A percentile compares a stretch with the other conserved stretches of the same genome.
phyloP scores from a whole-genome alignment of 306 rosid species.

The Macrotyloma uniflorum region DNA sequence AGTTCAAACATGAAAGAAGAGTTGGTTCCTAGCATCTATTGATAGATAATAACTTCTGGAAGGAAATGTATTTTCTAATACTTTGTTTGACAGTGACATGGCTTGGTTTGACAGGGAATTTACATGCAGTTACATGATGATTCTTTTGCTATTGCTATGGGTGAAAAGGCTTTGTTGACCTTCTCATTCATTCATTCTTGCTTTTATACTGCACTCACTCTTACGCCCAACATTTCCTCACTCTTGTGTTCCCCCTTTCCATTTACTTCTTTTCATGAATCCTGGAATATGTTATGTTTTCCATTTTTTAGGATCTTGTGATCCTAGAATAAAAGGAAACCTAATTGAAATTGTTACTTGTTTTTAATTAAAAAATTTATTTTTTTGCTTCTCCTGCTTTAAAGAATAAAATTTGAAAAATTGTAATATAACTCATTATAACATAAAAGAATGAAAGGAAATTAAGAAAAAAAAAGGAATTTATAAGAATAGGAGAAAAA shows the following conservation, averaged over 20 bases:
- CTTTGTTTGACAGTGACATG: constrained; percentile 4
- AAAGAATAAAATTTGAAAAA: too few species aligned
- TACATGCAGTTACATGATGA: constrained; percentile 7
- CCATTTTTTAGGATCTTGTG: background rate
- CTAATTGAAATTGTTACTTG: too few species aligned
- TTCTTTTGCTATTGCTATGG: constrained; percentile 32
- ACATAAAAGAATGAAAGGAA: too few species aligned
- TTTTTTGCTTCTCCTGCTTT: too few species aligned
- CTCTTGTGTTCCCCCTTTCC: background rate
- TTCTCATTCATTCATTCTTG: background rate
- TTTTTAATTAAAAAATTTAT: too few species aligned
- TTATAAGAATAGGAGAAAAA: too few species aligned
- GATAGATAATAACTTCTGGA: constrained; percentile 16
- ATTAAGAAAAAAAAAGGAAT: too few species aligned
- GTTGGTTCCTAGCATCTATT: constrained; percentile 21
- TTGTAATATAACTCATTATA: too few species aligned
- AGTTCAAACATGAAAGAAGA: constrained; percentile 44
- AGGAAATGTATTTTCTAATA: constrained; percentile 10
- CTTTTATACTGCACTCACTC: constrained; percentile 13
- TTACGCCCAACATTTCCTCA: background rate
- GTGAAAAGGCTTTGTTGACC: background rate
- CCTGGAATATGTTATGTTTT: background rate
- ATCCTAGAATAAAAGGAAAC: too few species aligned
- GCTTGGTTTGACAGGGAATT: constrained; percentile 31
- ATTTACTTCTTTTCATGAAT: background rate